Percentiles rank a stretch among this genome's conserved stretches.
phyloP scores from a whole-genome alignment of 2,329 filamentous ascomycete genomes.

The Coniochaeta sp. region DNA sequence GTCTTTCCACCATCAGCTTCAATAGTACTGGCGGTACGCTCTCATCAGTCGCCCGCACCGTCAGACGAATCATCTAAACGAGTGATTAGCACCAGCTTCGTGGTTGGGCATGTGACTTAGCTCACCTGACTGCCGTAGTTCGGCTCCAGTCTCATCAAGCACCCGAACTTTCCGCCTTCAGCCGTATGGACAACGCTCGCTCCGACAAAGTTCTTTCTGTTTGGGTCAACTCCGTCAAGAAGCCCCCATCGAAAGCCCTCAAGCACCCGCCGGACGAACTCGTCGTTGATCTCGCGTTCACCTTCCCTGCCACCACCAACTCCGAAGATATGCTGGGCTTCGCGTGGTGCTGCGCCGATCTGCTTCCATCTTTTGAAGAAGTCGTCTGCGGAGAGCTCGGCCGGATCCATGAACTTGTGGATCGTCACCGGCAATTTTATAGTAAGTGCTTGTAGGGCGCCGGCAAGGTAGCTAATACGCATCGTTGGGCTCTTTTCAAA shows the following conservation, averaged over 20 bases:
- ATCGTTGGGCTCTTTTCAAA: conserved; percentile 86
- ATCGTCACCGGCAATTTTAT: conserved; percentile 80
- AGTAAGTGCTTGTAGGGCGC: conserved; percentile 85
- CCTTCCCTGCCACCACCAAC: conserved; percentile 46
- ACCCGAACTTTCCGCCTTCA: conserved; percentile 85
- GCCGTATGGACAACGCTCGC: conserved; percentile 78
- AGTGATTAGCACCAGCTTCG: conserved; percentile 11
- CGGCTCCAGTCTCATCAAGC: conserved; percentile 85
- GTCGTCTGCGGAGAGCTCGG: conserved; percentile 78
- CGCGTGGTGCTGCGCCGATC: conserved; percentile 80
- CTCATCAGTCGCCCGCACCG: conserved; percentile 90
- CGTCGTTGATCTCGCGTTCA: conserved; percentile 58
- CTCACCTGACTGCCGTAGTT: conserved; percentile 87
- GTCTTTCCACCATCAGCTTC: conserved; percentile 79
- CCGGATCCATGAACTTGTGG: conserved; percentile 96
- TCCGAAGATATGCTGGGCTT: conserved; percentile 82
- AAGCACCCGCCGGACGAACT: conserved; percentile 64
- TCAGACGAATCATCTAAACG: conserved; percentile 87
- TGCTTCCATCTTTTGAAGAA: conserved; percentile 99
- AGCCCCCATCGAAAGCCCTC: conserved; percentile 87
- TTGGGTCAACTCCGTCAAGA: conserved; percentile 80
- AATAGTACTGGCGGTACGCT: conserved; percentile 71
- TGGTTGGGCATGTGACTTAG: neutral
- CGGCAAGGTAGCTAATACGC: conserved; percentile 87
- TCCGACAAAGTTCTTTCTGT: conserved; percentile 87